Evolutionary conservation across 1,139 yeast genomes (phyloP).

Genomic region (Yamadazyma oceani): DNA sequence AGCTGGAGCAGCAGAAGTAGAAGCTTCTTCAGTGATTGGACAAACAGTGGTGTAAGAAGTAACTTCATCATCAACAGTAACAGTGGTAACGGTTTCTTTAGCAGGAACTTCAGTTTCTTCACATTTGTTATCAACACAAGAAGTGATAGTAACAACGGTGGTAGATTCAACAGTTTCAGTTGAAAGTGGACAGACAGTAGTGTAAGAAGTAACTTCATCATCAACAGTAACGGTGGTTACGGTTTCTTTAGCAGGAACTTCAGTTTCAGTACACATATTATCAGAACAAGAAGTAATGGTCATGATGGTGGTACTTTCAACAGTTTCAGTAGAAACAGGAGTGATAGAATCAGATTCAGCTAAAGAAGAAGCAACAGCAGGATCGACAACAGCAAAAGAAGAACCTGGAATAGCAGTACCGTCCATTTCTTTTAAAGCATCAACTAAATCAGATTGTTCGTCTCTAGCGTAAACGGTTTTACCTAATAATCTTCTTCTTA

Average conservation of each 20-base stretch:
- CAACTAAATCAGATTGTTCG: slow-evolving; percentile 20
- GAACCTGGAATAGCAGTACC: slow-evolving; percentile 23
- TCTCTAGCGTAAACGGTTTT: slow-evolving; percentile 13
- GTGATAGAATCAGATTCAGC: slow-evolving; percentile 11
- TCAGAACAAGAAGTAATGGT: slow-evolving; percentile 50
- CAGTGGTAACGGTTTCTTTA: slow-evolving; percentile 34
- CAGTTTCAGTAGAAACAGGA: slow-evolving; percentile 16
- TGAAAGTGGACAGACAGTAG: slow-evolving; percentile 19
- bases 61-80: slow-evolving; percentile 41
- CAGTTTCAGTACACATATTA: slow-evolving; percentile 28
- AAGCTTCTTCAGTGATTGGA: slow-evolving; percentile 28
- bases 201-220: slow-evolving; percentile 28
- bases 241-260: slow-evolving; percentile 29
- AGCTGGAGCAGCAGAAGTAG: slow-evolving; percentile 9
- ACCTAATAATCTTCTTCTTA: slow-evolving; percentile 33
- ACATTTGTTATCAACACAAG: slow-evolving; percentile 17
- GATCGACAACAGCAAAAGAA: slow-evolving; percentile 17
- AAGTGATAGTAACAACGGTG: slow-evolving; percentile 16
- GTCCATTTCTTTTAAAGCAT: slow-evolving; percentile 24
- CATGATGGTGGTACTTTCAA: slow-evolving; percentile 21
- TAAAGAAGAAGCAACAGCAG: slow-evolving; percentile 11
- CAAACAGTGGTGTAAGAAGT: slow-evolving; percentile 53
- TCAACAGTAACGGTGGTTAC: slow-evolving; percentile 21
- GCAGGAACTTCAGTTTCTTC: slow-evolving; percentile 23
- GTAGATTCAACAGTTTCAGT: slow-evolving; percentile 11